phyloP scores from a whole-genome alignment of 1,139 yeast genomes.

The Citeromyces hawaiiensis region DNA sequence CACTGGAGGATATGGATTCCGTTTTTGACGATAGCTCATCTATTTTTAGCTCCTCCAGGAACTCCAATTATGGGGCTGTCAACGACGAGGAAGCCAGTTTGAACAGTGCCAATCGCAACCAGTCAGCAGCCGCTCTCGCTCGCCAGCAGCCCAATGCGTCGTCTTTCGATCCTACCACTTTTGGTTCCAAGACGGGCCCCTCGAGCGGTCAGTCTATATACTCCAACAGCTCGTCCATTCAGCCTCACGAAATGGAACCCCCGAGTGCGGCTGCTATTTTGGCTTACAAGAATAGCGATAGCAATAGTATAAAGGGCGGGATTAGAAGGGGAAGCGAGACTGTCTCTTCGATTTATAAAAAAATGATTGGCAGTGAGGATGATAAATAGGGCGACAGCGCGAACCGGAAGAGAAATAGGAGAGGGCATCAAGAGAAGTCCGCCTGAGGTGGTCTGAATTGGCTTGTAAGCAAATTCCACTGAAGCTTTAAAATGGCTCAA shows the following conservation, averaged over 20 bases:
- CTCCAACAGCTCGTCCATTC: constrained; percentile 10
- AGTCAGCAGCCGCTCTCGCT: constrained; percentile 19
- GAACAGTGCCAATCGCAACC: constrained; percentile 3
- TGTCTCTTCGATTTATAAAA: constrained; percentile 19
- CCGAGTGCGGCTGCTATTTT: constrained; percentile 27
- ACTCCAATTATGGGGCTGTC: constrained; percentile 5
- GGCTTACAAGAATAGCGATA: constrained; percentile 17
- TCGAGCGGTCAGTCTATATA: constrained; percentile 7
- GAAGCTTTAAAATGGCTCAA: too few relatives aligned
- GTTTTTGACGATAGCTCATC: constrained; percentile 58
- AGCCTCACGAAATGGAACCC: constrained; percentile 20
- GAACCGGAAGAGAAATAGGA: too few relatives aligned
- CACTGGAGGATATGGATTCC: constrained; percentile 79
- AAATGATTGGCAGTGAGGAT: constrained; percentile 9
- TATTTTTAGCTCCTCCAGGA: constrained; percentile 12
- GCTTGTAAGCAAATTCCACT: too few relatives aligned
- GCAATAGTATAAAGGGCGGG: constrained; percentile 20
- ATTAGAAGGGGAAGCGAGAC: constrained; percentile 25
- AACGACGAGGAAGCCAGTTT: constrained; percentile 5
- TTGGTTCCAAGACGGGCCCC: constrained; percentile 6
- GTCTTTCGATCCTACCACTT: constrained; percentile 4
- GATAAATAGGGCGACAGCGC: constrained; percentile 6
- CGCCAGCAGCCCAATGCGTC: constrained; percentile 13
- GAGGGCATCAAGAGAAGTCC: too few relatives aligned
- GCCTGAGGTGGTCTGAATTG: too few relatives aligned